Evolutionary conservation across 108 stramenopile genomes (phyloP).

Genomic region (Hondaea fermentalgiana): DNA sequence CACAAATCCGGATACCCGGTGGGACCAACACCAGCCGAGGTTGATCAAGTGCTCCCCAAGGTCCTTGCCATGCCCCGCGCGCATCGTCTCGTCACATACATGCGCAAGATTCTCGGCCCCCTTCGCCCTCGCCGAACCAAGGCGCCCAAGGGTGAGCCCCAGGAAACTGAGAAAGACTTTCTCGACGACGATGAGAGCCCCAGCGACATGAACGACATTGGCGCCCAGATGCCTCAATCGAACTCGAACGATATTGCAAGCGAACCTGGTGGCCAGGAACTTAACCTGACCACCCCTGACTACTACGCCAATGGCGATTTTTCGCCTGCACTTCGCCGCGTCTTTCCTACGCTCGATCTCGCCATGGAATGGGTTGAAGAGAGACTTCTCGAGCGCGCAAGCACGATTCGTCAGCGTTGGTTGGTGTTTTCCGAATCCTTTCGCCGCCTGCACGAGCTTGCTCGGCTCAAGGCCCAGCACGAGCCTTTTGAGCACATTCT

Average conservation of each 20-base stretch:
- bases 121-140: background rate
- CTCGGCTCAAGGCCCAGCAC: background rate
- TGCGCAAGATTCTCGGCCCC: background rate
- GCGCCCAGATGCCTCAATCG: no score
- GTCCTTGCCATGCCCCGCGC: background rate
- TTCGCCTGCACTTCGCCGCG: background rate
- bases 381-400: background rate
- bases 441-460: background rate
- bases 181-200: background rate
- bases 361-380: slow-evolving; percentile 15
- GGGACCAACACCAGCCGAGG: background rate
- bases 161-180: background rate
- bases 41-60: background rate
- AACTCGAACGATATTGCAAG: no score
- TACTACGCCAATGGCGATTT: background rate
- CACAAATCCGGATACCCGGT: background rate
- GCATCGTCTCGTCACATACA: background rate
- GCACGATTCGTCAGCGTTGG: background rate
- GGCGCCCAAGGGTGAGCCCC: background rate
- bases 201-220: background rate
- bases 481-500: slow-evolving; percentile 16
- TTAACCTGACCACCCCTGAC: background rate
- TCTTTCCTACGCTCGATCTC: slow-evolving; percentile 3
- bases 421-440: background rate
- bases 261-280: background rate